Percentiles rank a stretch among this genome's conserved stretches.
These are phyloP conservation scores for Globisporangium alternatum DNA, from an alignment of 352 stramenopile genomes.

Conservation along the genomic window DNA sequence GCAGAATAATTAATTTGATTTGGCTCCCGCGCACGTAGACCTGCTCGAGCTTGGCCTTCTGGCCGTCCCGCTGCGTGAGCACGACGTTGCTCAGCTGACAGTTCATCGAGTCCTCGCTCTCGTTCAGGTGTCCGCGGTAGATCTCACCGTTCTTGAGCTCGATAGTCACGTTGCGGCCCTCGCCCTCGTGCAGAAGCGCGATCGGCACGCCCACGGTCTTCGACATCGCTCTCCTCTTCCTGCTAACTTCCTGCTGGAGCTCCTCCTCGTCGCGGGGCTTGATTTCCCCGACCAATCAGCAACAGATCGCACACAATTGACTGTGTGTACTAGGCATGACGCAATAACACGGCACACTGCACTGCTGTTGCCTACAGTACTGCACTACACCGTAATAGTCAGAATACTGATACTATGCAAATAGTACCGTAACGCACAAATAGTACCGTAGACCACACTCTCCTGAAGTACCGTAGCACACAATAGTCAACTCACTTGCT, in stretches of 20 bases:
- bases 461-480: too few relatives aligned
- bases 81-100: conserved; percentile 93
- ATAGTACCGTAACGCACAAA: too few relatives aligned
- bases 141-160: conserved; percentile 90
- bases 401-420: too few relatives aligned
- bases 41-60: conserved; percentile 80
- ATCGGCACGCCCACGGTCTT: conserved; percentile 82
- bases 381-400: too few relatives aligned
- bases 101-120: conserved; percentile 97
- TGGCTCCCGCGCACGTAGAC: conserved; percentile 96
- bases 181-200: conserved; percentile 84
- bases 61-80: conserved; percentile 80
- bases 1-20: conserved; percentile 96
- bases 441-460: too few relatives aligned
- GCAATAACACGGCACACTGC: not conserved
- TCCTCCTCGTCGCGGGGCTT: conserved; percentile 2
- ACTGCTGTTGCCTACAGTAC: not conserved
- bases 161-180: conserved; percentile 80
- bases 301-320: not conserved
- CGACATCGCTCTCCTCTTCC: conserved; percentile 32
- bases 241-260: not conserved
- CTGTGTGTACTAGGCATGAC: not conserved
- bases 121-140: conserved; percentile 76
- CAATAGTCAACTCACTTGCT: too few relatives aligned
- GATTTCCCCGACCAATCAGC: not conserved